A percentile compares a stretch with the other conserved stretches of the same genome.
These are phyloP conservation scores for Durio zibethinus DNA, from an alignment of 345 rosid genomes.

Conservation along the genomic window DNA sequence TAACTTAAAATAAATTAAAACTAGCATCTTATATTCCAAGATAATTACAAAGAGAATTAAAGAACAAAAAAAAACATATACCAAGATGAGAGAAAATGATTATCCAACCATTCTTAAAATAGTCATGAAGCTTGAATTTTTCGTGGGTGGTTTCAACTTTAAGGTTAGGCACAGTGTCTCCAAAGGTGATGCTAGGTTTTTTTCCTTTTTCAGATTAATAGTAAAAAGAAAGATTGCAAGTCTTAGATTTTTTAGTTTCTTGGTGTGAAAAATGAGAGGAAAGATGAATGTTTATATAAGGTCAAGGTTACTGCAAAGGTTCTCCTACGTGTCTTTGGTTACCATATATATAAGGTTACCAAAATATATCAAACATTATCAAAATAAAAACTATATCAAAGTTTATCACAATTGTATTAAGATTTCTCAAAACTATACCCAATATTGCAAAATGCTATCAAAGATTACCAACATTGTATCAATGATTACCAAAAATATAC, in stretches of 20 bases:
- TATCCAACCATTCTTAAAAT: slow-evolving; percentile 49
- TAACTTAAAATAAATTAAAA: too few relatives aligned
- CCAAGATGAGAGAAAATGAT: slow-evolving; percentile 83
- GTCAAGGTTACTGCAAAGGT: not conserved
- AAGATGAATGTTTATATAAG: not conserved
- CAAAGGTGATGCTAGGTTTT: slow-evolving; percentile 72
- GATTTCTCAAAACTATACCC: too few relatives aligned
- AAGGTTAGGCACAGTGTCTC: slow-evolving; percentile 72
- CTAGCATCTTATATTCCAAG: not conserved
- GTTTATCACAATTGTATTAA: too few relatives aligned
- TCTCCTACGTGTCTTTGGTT: not conserved
- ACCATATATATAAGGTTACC: too few relatives aligned
- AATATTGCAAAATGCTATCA: too few relatives aligned
- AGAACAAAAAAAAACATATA: not conserved
- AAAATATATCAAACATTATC: too few relatives aligned
- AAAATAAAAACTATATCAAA: too few relatives aligned
- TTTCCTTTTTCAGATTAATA: slow-evolving; percentile 27
- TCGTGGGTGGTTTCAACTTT: slow-evolving; percentile 63
- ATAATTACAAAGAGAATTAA: not conserved
- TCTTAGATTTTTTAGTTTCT: not conserved
- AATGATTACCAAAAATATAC: too few relatives aligned
- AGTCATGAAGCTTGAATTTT: slow-evolving; percentile 64
- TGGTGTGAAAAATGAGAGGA: not conserved
- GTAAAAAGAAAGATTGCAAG: not conserved
- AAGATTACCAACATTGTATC: too few relatives aligned